These are phyloP conservation scores for Mortierella sp. DNA, from an alignment of 371 early-diverging fungal genomes.

Conservation along the genomic window DNA sequence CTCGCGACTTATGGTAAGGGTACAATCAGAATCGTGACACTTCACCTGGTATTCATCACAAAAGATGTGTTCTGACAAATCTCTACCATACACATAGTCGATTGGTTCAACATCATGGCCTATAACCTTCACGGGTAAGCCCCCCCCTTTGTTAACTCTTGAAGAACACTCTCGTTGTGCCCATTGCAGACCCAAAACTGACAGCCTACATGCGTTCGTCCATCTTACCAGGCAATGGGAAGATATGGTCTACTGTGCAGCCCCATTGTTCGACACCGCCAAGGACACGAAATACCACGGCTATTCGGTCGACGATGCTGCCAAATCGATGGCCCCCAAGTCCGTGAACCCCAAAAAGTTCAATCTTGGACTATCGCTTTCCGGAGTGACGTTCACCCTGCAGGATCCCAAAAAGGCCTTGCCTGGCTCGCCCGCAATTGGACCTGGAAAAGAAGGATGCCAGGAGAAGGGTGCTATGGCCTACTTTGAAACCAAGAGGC, in stretches of 20 bases:
- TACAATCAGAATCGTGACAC: too few relatives aligned
- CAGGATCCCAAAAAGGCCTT: slow-evolving; percentile 31
- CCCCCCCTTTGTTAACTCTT: not conserved
- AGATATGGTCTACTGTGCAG: slow-evolving; percentile 51
- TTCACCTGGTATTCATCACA: too few relatives aligned
- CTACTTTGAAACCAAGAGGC: slow-evolving; percentile 37
- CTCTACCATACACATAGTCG: too few relatives aligned
- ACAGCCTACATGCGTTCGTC: too few relatives aligned
- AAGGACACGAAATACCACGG: slow-evolving; percentile 40
- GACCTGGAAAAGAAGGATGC: slow-evolving; percentile 40
- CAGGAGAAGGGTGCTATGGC: slow-evolving; percentile 53
- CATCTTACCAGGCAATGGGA: slow-evolving; percentile 49
- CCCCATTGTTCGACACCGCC: slow-evolving; percentile 42
- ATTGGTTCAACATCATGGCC: slow-evolving; percentile 55
- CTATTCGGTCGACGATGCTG: slow-evolving; percentile 46
- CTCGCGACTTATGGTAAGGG: slow-evolving; percentile 44
- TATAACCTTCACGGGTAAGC: slow-evolving; percentile 54
- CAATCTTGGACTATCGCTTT: slow-evolving; percentile 48
- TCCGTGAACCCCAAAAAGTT: slow-evolving; percentile 40
- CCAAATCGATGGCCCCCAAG: slow-evolving; percentile 45
- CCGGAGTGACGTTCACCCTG: slow-evolving; percentile 50
- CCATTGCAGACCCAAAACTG: not conserved
- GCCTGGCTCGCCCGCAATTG: slow-evolving; percentile 41
- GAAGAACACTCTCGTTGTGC: not conserved
- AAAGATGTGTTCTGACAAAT: too few relatives aligned